phyloP scores from a whole-genome alignment of 805 yeast species.

The Schwanniomyces pseudopolymorphus region DNA sequence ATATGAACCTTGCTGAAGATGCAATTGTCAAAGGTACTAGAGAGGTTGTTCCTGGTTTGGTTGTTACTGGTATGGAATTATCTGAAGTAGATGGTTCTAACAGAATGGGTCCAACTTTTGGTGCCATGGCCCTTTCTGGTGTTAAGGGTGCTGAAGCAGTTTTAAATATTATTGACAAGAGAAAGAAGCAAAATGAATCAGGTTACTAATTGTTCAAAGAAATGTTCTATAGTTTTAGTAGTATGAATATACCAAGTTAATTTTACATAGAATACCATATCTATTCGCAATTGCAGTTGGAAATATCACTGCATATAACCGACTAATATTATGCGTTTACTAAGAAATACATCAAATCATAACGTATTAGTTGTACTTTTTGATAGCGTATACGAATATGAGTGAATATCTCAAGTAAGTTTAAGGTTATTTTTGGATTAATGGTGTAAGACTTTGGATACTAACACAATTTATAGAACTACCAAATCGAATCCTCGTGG shows the following conservation, averaged over 20 bases:
- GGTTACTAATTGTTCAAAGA: background rate
- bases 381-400: background rate
- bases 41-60: slow-evolving; percentile 64
- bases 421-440: background rate
- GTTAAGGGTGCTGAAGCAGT: slow-evolving; percentile 71
- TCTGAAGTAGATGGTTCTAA: slow-evolving; percentile 75
- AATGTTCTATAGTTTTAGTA: background rate
- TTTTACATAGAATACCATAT: background rate
- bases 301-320: background rate
- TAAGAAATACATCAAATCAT: background rate
- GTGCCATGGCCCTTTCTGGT: slow-evolving; percentile 79
- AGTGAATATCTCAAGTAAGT: slow-evolving; percentile 1
- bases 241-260: background rate
- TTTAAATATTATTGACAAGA: slow-evolving; percentile 34
- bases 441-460: background rate
- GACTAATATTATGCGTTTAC: background rate
- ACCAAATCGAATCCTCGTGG: slow-evolving; percentile 83
- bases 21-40: slow-evolving; percentile 69
- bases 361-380: background rate
- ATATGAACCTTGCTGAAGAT: slow-evolving; percentile 77
- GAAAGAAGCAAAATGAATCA: slow-evolving; percentile 32
- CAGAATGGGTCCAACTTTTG: slow-evolving; percentile 85
- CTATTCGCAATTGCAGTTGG: background rate
- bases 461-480: slow-evolving; percentile 34
- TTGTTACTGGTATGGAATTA: slow-evolving; percentile 76